Percentiles rank a stretch among this genome's conserved stretches.
Evolutionary conservation across 208 protist genomes (phyloP).

Genomic region (Spongospora subterranea): DNA sequence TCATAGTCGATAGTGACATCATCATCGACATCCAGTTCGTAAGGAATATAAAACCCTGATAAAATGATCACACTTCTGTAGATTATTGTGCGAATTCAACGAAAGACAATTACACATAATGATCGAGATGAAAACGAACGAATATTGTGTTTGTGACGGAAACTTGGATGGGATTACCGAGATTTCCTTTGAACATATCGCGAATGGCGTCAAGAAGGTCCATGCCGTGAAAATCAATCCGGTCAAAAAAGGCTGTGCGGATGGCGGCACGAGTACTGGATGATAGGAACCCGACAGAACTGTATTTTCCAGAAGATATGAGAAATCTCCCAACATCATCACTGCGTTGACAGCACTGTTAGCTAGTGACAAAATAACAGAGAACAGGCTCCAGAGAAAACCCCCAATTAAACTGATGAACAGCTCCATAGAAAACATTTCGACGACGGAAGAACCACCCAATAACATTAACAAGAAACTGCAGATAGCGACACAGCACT

Average conservation of each 20-base stretch:
- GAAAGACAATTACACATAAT: not conserved
- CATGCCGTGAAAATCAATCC: conserved; percentile 38
- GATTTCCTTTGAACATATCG: conserved; percentile 36
- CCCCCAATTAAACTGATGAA: too few species aligned
- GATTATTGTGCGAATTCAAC: not conserved
- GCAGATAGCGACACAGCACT: too few species aligned
- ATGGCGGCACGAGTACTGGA: conserved; percentile 1
- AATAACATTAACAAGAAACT: too few species aligned
- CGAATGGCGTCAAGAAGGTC: conserved; percentile 48
- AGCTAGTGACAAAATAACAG: not conserved
- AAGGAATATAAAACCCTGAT: conserved; percentile 21
- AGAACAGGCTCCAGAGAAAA: too few species aligned
- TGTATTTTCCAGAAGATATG: conserved; percentile 13
- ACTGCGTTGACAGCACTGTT: not conserved
- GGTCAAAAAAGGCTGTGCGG: conserved; percentile 29
- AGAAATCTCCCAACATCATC: conserved; percentile 36
- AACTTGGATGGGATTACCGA: not conserved
- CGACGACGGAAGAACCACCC: too few species aligned
- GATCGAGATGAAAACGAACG: not conserved
- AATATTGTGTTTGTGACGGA: not conserved
- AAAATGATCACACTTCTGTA: not conserved
- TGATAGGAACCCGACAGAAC: conserved; percentile 37
- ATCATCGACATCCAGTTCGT: conserved; percentile 22
- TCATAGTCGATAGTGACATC: not conserved
- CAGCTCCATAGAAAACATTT: too few species aligned